A percentile compares a stretch with the other conserved stretches of the same genome.
Evolutionary conservation across 2,329 filamentous ascomycete genomes (phyloP).

Genomic region (Mariannaea elegans): DNA sequence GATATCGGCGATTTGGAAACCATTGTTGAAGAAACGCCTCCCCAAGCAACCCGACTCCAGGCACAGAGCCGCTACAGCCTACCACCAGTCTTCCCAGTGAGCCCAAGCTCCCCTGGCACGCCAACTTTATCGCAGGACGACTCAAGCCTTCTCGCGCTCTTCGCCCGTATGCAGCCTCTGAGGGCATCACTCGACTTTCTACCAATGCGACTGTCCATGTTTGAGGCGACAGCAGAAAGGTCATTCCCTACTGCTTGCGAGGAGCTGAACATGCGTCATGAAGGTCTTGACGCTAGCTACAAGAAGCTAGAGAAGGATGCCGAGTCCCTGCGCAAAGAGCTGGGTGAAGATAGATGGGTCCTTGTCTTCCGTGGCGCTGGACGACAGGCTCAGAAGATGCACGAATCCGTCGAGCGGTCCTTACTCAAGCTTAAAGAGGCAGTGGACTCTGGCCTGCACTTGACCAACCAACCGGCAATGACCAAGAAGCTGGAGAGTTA

Average conservation of each 20-base stretch:
- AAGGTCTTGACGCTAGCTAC: constrained; percentile 83
- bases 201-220: constrained; percentile 91
- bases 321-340: constrained; percentile 85
- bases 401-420: constrained; percentile 91
- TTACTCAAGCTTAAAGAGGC: constrained; percentile 83
- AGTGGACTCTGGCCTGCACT: constrained; percentile 77
- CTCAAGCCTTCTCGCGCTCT: constrained; percentile 85
- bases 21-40: constrained; percentile 87
- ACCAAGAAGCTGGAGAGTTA: constrained; percentile 90
- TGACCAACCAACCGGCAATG: constrained; percentile 75
- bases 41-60: constrained; percentile 59
- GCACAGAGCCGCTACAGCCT: constrained; percentile 75
- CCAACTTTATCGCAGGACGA: constrained; percentile 77
- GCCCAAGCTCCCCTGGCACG: constrained; percentile 66
- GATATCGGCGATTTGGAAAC: constrained; percentile 93
- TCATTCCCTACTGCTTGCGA: constrained; percentile 92
- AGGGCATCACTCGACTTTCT: constrained; percentile 94
- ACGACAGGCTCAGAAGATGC: constrained; percentile 94
- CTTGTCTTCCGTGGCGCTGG: constrained; percentile 94
- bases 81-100: constrained; percentile 68
- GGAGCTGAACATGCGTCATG: constrained; percentile 80
- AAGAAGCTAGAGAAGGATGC: constrained; percentile 90
- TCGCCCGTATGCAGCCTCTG: constrained; percentile 94
- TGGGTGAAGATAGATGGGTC: constrained; percentile 96
- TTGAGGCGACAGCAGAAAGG: constrained; percentile 77